Conservation (phyloP, 768 basidiomycete genomes). For the Exidia glandulosa region DNA sequence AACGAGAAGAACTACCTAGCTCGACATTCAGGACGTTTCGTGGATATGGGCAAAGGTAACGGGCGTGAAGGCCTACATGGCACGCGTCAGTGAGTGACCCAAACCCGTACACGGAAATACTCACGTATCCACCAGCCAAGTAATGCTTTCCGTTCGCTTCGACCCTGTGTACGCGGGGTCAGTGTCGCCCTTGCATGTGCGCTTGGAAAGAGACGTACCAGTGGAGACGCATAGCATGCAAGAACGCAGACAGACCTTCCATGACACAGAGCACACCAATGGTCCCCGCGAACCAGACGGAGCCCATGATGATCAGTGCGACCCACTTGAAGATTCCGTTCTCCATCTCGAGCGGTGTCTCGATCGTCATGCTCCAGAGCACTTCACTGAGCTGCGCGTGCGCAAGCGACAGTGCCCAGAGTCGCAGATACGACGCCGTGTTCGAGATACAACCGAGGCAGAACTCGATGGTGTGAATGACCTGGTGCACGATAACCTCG, state of each 20-base stretch:
- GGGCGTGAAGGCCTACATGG: constrained; percentile 20
- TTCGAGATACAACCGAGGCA: constrained; percentile 98
- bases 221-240: constrained; percentile 92
- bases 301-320: constrained; percentile 35
- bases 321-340: constrained; percentile 37
- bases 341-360: constrained; percentile 30
- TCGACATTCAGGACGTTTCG: constrained; percentile 9
- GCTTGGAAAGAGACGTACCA: constrained; percentile 39
- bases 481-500: constrained; percentile 92
- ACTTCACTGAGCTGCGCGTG: constrained; percentile 97
- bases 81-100: constrained; percentile 7
- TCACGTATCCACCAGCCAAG: constrained; percentile 78
- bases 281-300: constrained; percentile 72
- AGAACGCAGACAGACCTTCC: constrained; percentile 95
- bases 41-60: constrained; percentile 20
- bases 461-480: constrained; percentile 99
- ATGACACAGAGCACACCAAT: constrained; percentile 79
- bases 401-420: constrained; percentile 96
- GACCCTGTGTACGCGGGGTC: constrained; percentile 29
- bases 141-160: constrained; percentile 97
- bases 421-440: constrained; percentile 83
- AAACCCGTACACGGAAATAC: constrained; percentile 21
- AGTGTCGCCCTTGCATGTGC: not conserved
- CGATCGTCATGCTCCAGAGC: constrained; percentile 79
- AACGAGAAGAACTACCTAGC: not conserved